Evolutionary conservation across 2,329 filamentous ascomycete genomes (phyloP).

Genomic region (Colletotrichum acutatum): DNA sequence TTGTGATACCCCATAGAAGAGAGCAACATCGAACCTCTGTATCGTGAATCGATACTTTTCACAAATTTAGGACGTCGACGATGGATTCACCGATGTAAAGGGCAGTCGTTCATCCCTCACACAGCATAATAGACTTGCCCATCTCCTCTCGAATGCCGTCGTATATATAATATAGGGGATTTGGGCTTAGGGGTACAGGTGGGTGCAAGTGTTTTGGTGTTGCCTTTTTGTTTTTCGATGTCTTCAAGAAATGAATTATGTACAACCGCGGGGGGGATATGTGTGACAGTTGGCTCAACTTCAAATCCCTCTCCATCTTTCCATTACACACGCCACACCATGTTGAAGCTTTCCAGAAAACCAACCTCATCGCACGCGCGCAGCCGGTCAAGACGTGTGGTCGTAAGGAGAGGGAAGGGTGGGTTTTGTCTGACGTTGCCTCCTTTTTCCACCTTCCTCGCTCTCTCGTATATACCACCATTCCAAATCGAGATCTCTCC

Average conservation of each 20-base stretch:
- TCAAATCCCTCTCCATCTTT: not conserved
- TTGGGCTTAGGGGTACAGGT: not conserved
- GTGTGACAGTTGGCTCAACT: not conserved
- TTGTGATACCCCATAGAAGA: conserved; percentile 43
- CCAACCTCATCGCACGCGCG: not conserved
- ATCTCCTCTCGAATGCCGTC: conserved; percentile 12
- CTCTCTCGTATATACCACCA: conserved; percentile 4
- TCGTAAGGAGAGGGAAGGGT: not conserved
- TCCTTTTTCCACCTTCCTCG: not conserved
- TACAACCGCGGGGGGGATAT: conserved; percentile 15
- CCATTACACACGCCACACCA: not conserved
- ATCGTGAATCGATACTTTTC: not conserved
- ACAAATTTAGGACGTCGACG: not conserved
- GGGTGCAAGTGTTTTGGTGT: not conserved
- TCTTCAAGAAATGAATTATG: conserved; percentile 29
- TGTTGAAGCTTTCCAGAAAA: not conserved
- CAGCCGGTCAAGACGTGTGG: not conserved
- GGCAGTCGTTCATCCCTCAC: not conserved
- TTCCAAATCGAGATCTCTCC: not conserved
- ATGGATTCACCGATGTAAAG: not conserved
- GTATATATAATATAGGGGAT: not conserved
- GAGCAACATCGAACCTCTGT: not conserved
- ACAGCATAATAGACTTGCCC: conserved; percentile 12
- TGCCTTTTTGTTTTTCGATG: not conserved
- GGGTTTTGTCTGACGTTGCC: not conserved